Percentiles rank a stretch among this genome's conserved stretches.
These are phyloP conservation scores for Fusarium kyushuense DNA, from an alignment of 2,329 filamentous ascomycete species.

Conservation along the genomic window DNA sequence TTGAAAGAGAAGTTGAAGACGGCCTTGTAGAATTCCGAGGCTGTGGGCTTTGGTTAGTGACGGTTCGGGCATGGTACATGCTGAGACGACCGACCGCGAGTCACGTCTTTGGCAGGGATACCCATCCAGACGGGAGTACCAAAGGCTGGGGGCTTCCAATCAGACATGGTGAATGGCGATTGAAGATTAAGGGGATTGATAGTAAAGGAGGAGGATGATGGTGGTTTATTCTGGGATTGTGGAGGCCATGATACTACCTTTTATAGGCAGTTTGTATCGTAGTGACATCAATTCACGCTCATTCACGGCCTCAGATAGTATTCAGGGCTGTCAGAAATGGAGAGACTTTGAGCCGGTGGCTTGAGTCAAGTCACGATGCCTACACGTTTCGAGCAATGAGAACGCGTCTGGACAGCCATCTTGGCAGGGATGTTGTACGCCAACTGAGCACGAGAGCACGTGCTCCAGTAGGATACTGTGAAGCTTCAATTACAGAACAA, in stretches of 20 bases:
- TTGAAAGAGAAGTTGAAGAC: slow-evolving; percentile 49
- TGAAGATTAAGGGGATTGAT: neutral
- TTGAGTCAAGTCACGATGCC: slow-evolving; percentile 33
- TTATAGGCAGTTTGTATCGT: slow-evolving; percentile 30
- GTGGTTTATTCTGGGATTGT: slow-evolving; percentile 5
- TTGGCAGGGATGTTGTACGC: slow-evolving; percentile 15
- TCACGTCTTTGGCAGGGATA: slow-evolving; percentile 48
- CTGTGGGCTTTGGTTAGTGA: slow-evolving; percentile 26
- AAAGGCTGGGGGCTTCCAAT: slow-evolving; percentile 49
- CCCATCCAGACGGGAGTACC: slow-evolving; percentile 48
- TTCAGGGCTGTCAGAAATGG: slow-evolving; percentile 19
- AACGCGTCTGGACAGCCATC: slow-evolving; percentile 36
- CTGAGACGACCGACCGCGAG: slow-evolving; percentile 39
- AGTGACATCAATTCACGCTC: slow-evolving; percentile 3
- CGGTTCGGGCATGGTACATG: neutral
- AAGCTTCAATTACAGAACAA: neutral
- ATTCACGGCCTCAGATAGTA: slow-evolving; percentile 5
- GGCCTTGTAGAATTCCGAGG: slow-evolving; percentile 47
- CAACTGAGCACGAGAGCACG: slow-evolving; percentile 41
- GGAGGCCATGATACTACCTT: neutral
- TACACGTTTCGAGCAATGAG: slow-evolving; percentile 37
- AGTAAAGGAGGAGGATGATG: neutral
- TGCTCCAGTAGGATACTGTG: slow-evolving; percentile 8
- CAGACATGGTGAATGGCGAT: slow-evolving; percentile 34
- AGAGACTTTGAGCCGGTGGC: slow-evolving; percentile 40